Base-by-base conservation (phyloP, 371 early-diverging fungal species). In the Nematocida displodere region DNA sequence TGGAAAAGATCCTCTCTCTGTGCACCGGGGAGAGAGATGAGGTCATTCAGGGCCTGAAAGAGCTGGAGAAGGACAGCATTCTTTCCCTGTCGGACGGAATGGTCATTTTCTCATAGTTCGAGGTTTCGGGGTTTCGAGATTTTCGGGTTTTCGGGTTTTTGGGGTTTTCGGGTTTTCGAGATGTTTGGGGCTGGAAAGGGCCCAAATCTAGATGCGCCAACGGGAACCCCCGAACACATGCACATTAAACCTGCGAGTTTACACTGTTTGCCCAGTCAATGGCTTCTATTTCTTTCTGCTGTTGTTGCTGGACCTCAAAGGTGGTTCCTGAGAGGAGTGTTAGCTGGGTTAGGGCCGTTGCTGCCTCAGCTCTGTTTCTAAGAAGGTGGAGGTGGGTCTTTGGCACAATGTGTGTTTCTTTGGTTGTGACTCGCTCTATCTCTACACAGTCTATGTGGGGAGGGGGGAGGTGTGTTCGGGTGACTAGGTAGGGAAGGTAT, bases 71-170 rank as follows among this genome's bases (percentile, higher is more conserved):
- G 44, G 65, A 77, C 31, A 58, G 50, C 7, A 7, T 65, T 0
- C 37, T 77, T 34, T 47, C 37, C 11, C 2, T 77, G 24, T n/a
- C 29, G 24, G 46, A 65, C 48, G 66, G 58, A 15, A 65, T 77
- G 66, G 49, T 77, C 8, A 53, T 66, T 7, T 77, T 77, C 64
- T 24, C 54, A 20, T 56, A 68, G n/a, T n/a, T n/a, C n/a, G n/a
- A n/a, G n/a, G n/a, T n/a, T n/a, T n/a, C n/a, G n/a, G n/a, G n/a
- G n/a, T n/a, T n/a, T n/a, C n/a, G n/a, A n/a, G n/a, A n/a, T n/a
- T n/a, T n/a, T n/a, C n/a, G n/a, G n/a, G n/a, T n/a, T n/a, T n/a
- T n/a, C n/a, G n/a, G n/a, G n/a, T n/a, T n/a, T n/a, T n/a, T n/a
- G n/a, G n/a, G n/a, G n/a, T n/a, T n/a, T n/a, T n/a, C n/a, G n/a